phyloP scores from a whole-genome alignment of 2,329 filamentous ascomycete species.

The Phialophora expanda region DNA sequence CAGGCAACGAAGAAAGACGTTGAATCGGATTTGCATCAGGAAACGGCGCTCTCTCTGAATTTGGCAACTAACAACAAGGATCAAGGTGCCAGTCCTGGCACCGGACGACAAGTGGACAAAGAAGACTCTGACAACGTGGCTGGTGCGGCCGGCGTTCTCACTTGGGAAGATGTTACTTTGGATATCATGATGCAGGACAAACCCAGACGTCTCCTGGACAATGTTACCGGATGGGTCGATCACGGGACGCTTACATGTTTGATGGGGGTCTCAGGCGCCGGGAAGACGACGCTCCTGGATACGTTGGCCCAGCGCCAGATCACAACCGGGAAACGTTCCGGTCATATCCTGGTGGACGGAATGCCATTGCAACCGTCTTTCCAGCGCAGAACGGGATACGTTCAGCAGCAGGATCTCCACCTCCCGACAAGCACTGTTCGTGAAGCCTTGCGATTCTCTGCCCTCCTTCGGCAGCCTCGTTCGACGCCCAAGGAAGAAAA shows the following conservation, averaged over 20 bases:
- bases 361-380: conserved; percentile 61
- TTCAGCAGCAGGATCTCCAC: conserved; percentile 71
- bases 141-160: conserved; percentile 47
- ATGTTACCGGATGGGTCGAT: conserved; percentile 61
- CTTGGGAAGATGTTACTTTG: conserved; percentile 62
- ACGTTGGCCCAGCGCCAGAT: conserved; percentile 60
- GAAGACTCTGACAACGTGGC: conserved; percentile 16
- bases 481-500: conserved; percentile 75
- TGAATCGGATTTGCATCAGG: conserved; percentile 31
- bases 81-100: conserved; percentile 50
- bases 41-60: not conserved
- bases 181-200: conserved; percentile 59
- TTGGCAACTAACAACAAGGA: conserved; percentile 27
- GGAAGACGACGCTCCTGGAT: conserved; percentile 66
- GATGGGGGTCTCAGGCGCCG: conserved; percentile 67
- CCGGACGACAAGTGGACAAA: conserved; percentile 39
- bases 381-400: conserved; percentile 69
- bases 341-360: conserved; percentile 69
- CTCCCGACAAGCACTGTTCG: conserved; percentile 68
- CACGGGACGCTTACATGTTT: conserved; percentile 60
- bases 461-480: conserved; percentile 78
- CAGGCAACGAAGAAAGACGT: conserved; percentile 23
- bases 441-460: conserved; percentile 80
- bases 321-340: conserved; percentile 72
- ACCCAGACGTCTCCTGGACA: conserved; percentile 58